Conservation (phyloP, 805 yeast species). For the Naumovozyma baii region DNA sequence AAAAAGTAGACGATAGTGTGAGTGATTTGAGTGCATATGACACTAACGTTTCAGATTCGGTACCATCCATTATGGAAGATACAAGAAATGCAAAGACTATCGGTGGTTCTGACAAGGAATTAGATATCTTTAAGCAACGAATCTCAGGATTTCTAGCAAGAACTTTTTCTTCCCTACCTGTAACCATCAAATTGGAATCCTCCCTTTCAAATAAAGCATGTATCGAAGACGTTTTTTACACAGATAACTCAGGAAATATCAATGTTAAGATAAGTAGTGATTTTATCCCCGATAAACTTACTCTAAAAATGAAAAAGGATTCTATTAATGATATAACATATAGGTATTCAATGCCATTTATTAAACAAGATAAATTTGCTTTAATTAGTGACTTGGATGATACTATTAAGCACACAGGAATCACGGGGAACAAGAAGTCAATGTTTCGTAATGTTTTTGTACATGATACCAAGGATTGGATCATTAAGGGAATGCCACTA, state of each 20-base stretch:
- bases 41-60: too few species aligned
- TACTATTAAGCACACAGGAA: conserved; percentile 85
- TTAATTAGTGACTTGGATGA: conserved; percentile 91
- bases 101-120: conserved; percentile 23
- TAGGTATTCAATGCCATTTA: conserved; percentile 9
- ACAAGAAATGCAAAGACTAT: not conserved
- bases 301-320: conserved; percentile 3
- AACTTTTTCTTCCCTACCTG: conserved; percentile 47
- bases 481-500: conserved; percentile 59
- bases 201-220: conserved; percentile 26
- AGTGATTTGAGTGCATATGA: too few species aligned
- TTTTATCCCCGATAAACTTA: conserved; percentile 41
- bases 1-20: too few species aligned
- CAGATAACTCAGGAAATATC: conserved; percentile 65
- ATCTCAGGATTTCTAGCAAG: conserved; percentile 62
- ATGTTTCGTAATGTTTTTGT: conserved; percentile 71
- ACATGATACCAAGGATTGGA: conserved; percentile 55
- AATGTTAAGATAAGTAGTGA: conserved; percentile 41
- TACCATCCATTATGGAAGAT: not conserved
- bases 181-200: conserved; percentile 30
- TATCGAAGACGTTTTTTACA: conserved; percentile 30
- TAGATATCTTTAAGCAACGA: conserved; percentile 47
- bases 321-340: not conserved
- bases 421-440: conserved; percentile 76
- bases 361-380: conserved; percentile 43